Evolutionary conservation across 441 rosid genomes (phyloP).

Genomic region (Euphorbia corollata): DNA sequence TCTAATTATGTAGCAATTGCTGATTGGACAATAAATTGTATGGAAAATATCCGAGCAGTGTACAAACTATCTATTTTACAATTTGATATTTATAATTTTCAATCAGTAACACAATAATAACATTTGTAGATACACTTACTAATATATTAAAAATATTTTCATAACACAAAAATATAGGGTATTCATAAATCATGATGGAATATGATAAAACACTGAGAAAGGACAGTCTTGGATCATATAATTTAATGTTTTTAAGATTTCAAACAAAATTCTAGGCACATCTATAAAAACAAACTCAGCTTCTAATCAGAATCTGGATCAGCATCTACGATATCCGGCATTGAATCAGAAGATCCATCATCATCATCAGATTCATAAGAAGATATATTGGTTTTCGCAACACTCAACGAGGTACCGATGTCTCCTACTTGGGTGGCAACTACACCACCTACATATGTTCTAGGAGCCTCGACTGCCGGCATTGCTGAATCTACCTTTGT

Average conservation of each 20-base stretch:
- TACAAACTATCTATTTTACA: no score
- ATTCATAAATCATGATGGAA: not conserved
- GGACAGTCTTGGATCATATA: not conserved
- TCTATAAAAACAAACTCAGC: not conserved
- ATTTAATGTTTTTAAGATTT: not conserved
- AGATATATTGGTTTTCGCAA: slow-evolving; percentile 16
- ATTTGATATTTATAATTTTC: no score
- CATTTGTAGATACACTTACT: no score
- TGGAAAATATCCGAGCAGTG: no score
- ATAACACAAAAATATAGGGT: no score
- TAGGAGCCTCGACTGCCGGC: slow-evolving; percentile 13
- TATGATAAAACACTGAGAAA: not conserved
- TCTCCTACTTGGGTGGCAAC: slow-evolving; percentile 9
- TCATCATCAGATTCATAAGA: slow-evolving; percentile 21
- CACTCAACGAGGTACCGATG: slow-evolving; percentile 5
- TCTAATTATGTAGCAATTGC: no score
- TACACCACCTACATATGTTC: slow-evolving; percentile 16
- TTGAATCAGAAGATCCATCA: slow-evolving; percentile 27
- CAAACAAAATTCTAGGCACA: not conserved
- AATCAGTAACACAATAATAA: no score
- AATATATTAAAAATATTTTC: no score
- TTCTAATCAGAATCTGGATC: slow-evolving; percentile 39
- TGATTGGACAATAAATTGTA: no score
- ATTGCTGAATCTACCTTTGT: slow-evolving; percentile 8
- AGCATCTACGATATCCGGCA: slow-evolving; percentile 36